Base-by-base conservation (phyloP, 2,329 filamentous ascomycete species). In the Penicillium fuscoglaucum region DNA sequence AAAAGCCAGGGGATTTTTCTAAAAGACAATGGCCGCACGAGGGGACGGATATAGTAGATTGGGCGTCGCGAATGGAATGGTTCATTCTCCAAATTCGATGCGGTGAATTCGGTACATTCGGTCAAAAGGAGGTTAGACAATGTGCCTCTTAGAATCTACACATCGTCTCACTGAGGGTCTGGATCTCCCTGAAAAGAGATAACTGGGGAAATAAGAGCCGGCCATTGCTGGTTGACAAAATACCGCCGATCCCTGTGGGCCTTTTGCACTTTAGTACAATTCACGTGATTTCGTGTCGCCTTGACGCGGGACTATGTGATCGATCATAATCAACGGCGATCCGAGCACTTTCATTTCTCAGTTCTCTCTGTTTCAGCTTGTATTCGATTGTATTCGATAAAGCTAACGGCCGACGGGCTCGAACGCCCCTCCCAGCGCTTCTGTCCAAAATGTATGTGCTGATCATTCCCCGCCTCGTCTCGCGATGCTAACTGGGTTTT, bases 241-340 rank as follows among this genome's bases (percentile, higher is more conserved):
- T 15, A 26, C 28, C 39, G 58, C 58, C 47, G 63, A 65, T 66
- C 63, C 10, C 40, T 50, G 62, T 64, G 63, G 61, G 61, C 39
- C 57, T 40, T 40, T 15, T 10, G 45, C 52, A 52, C 52, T 48
- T 55, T 63, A 55, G 53, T 19, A 12, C 39, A 9, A n/a, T 21
- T 41, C 66, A 68, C 61, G 64, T 68, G 66, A 67, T 35, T 61
- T 64, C 66, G 64, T 64, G 66, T 68, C 57, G 52, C 55, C 31
- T 57, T 24, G 49, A 58, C 64, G 64, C 65, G 63, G 51, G 37
- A 47, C 43, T 35, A 62, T 61, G 63, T 53, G 64, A 66, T 56
- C 40, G 53, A 57, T 64, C 63, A 61, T 44, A 58, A 61, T 40
- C 24, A 33, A 33, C 21, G 29, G 59, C 44, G 58, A 66, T 60